Conservation (phyloP, 2,329 filamentous ascomycete genomes). For the Metarhizium brunneum region DNA sequence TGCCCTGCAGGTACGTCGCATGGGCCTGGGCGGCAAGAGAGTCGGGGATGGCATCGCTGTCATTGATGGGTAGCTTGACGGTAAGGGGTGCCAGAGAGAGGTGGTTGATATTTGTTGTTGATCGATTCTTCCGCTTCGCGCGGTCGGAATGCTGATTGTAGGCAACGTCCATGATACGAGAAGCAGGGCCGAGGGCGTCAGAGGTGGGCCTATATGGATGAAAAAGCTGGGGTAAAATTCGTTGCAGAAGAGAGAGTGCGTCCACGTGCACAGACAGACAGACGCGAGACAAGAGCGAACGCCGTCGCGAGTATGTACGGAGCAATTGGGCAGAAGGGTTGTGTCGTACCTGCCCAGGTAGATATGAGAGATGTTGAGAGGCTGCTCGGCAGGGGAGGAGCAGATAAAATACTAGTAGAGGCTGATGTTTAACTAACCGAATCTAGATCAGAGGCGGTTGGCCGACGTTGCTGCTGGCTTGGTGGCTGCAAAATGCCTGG, state of each 20-base stretch:
- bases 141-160: slow-evolving; percentile 52
- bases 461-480: no score
- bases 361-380: no score
- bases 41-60: slow-evolving; percentile 38
- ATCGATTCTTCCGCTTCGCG: slow-evolving; percentile 48
- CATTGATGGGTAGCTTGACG: slow-evolving; percentile 48
- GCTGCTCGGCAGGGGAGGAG: no score
- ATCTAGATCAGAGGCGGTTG: no score
- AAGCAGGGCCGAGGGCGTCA: neutral
- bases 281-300: neutral
- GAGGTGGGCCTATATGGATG: neutral
- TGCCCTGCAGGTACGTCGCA: slow-evolving; percentile 49
- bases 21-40: slow-evolving; percentile 20
- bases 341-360: no score
- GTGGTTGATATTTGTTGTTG: slow-evolving; percentile 49
- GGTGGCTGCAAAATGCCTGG: no score
- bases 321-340: neutral
- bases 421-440: no score
- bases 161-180: slow-evolving; percentile 42
- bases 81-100: slow-evolving; percentile 57
- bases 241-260: neutral
- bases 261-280: neutral
- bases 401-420: no score
- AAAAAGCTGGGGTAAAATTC: neutral
- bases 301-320: neutral